Base-by-base conservation (phyloP, 2,329 filamentous ascomycete species). In the Boeremia exigua region DNA sequence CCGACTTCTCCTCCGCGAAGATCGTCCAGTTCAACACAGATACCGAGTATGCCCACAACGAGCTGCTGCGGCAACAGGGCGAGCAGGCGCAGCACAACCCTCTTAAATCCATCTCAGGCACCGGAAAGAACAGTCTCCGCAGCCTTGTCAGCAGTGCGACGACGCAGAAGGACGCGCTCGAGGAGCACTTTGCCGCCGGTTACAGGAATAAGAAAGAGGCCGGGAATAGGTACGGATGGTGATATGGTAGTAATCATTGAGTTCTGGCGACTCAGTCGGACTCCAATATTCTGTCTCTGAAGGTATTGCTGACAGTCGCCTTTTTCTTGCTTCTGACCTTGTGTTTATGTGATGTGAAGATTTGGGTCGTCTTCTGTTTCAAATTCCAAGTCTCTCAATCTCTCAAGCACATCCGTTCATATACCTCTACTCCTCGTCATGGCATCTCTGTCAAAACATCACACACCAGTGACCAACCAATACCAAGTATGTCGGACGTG, bases 21-120 rank as follows among this genome's bases (percentile, higher is more conserved):
- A 83, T 96, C 33, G 83, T 93, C 60, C 92, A 89, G 68, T 96
- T 97, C 83, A 91, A 96, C 77, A 93, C 92, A 62, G 92, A 96
- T 72, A 79, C 81, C 54, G 93, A 97, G 78, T 98, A 98, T 75
- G 85, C 84, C 23, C 86, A 90, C 67, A 98, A 98, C 74, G 90
- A 96, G 77, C 82, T 83, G 63, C 72, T 96, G 19, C 85, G 91
- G 10, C 84, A 87, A 15, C 79, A 85, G 45, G 88, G 90, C 69
- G 86, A 92, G 73, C 80, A 86, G 68, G 73, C 87, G 49, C 84
- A 86, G 45, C 90, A 96, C 77, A 93, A 94, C 68, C 90, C 92
- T 7, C 88, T 97, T 52, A 88, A 92, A 47, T 81, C 88, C 2
- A 89, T 96, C 71, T 88, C 91, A 23, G 72, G 71, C 8, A 90